phyloP scores from a whole-genome alignment of 208 protist genomes.

The Leishmania gerbilli region DNA sequence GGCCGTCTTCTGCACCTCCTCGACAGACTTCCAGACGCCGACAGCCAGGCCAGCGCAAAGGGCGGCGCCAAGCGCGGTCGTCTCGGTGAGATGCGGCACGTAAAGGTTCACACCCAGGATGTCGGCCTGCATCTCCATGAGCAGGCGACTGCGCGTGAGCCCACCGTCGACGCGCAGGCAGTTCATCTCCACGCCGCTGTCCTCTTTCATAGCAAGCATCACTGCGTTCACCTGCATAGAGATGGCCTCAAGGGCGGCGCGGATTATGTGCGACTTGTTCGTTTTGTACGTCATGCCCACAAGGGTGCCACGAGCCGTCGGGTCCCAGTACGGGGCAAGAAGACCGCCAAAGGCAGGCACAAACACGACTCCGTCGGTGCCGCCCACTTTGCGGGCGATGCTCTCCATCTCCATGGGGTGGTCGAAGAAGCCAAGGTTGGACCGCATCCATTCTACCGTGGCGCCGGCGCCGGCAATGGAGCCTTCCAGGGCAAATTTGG shows the following conservation, averaged over 20 bases:
- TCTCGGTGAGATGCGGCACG: slow-evolving; percentile 73
- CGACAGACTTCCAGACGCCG: slow-evolving; percentile 66
- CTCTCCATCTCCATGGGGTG: slow-evolving; percentile 66
- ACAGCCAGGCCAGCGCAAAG: slow-evolving; percentile 73
- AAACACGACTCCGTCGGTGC: slow-evolving; percentile 93
- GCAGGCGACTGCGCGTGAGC: slow-evolving; percentile 83
- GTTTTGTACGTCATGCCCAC: slow-evolving; percentile 94
- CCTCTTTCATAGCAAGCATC: slow-evolving; percentile 80
- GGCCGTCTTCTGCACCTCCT: slow-evolving; percentile 44
- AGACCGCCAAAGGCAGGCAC: slow-evolving; percentile 98
- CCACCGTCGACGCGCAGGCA: slow-evolving; percentile 96
- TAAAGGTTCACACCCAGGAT: slow-evolving; percentile 71
- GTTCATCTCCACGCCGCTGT: slow-evolving; percentile 63
- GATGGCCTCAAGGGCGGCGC: slow-evolving; percentile 90
- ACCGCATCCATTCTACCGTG: slow-evolving; percentile 93
- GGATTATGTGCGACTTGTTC: slow-evolving; percentile 77
- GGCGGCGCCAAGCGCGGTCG: slow-evolving; percentile 76
- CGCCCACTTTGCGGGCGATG: slow-evolving; percentile 47
- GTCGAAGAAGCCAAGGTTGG: slow-evolving; percentile 92
- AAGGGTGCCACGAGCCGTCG: slow-evolving; percentile 93
- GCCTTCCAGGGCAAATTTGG: slow-evolving; percentile 88
- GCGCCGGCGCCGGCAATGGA: slow-evolving; percentile 93
- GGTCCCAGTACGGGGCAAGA: slow-evolving; percentile 97
- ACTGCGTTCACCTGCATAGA: slow-evolving; percentile 91
- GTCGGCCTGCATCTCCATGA: slow-evolving; percentile 97